Base-by-base conservation (phyloP, 257 asterid genomes). In the Primulina eburnea region DNA sequence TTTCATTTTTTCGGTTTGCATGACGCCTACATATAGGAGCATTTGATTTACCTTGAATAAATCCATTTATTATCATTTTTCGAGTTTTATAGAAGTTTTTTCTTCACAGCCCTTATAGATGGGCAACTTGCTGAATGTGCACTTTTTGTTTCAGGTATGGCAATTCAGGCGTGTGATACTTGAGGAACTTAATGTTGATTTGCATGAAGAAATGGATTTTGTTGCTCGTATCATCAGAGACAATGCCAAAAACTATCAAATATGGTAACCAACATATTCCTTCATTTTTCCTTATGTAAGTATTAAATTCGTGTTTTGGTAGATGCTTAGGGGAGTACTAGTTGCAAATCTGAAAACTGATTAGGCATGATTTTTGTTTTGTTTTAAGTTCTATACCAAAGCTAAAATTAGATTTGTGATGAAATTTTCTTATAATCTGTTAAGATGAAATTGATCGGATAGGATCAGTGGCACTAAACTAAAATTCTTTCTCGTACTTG, bases 101-200 rank as follows among this genome's bases (percentile, higher is more conserved):
- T 76, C 70, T 71, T 66, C 24, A 62, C 56, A 9, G 47, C 17
- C 43, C 9, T 52, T 43, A 29, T 65, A 12, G 34, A 14, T 66
- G 56, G 26, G 58, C 68, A 2, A 40, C 43, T 17, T 72, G 29
- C 69, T 76, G 66, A 72, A 65, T 3, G 73, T 62, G 66, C 38
- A 66, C 33, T 37, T 38, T 75, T 26, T 62, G 74, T 16, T 66
- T 72, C 75, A 94, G 99, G 88, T 94, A 24, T 91, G 99, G 99
- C 97, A 91, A 80, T 94, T 94, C 84, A 84, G 99, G 73, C 97
- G 99, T 60, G 66, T 81, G 30, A 80, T 94, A 52, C 90, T 91
- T n/a, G 97, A 89, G 83, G 81, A 88, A 2, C 87, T 91, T 79
- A 73, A 76, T 73, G 78, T 69, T 64, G 88, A 88, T 75, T 81